Evolutionary conservation across 306 rosid genomes (phyloP).

Genomic region (Glycine soja): DNA sequence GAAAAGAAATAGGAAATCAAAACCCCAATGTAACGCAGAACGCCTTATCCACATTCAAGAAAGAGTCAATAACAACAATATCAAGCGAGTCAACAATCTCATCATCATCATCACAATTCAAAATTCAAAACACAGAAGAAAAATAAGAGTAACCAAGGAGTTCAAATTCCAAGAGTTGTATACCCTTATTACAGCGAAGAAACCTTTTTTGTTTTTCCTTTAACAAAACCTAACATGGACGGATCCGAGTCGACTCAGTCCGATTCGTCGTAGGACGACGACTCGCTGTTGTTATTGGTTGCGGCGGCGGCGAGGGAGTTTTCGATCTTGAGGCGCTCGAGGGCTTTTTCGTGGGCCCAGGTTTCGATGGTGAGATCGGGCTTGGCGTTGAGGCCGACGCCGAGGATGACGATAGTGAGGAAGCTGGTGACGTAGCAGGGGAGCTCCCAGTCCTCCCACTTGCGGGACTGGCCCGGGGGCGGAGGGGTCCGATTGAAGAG

Average conservation of each 20-base stretch:
- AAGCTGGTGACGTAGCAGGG: conserved; percentile 98
- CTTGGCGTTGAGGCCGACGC: conserved; percentile 98
- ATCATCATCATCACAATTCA: neutral
- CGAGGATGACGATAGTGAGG: conserved; percentile 95
- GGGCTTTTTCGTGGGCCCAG: conserved; percentile 98
- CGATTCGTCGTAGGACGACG: conserved; percentile 33
- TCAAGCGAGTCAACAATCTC: conserved; percentile 48
- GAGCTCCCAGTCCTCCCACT: conserved; percentile 99
- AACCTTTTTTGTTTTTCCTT: neutral
- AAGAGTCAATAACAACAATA: conserved; percentile 12
- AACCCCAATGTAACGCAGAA: conserved; percentile 7
- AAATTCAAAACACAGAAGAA: conserved; percentile 27
- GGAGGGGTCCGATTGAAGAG: conserved; percentile 81
- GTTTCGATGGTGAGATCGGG: conserved; percentile 98
- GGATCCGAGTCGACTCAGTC: conserved; percentile 41
- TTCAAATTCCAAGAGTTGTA: conserved; percentile 23
- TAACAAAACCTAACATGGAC: neutral
- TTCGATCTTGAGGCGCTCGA: conserved; percentile 89
- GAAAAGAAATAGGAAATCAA: no score
- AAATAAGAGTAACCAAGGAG: neutral
- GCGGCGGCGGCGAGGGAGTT: conserved; percentile 17
- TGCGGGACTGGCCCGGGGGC: conserved; percentile 81
- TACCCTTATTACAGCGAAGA: conserved; percentile 44
- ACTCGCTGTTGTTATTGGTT: conserved; percentile 36
- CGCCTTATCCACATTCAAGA: conserved; percentile 50